Percentiles rank a stretch among this genome's conserved stretches.
Conservation (phyloP, 352 stramenopile genomes). For the Pythium sukuiense region DNA sequence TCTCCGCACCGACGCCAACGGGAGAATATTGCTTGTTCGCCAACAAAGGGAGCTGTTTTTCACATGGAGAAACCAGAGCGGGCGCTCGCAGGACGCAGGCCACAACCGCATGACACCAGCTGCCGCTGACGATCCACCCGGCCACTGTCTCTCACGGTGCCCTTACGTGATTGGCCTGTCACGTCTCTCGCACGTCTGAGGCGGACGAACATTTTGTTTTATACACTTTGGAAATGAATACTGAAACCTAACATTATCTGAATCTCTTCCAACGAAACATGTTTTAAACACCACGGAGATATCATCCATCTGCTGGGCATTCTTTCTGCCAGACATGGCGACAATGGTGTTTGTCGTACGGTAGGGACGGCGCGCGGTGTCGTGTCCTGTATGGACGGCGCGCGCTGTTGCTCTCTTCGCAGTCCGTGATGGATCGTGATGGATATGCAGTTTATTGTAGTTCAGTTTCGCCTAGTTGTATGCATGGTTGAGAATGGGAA, state of each 20-base stretch:
- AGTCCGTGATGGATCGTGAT: neutral
- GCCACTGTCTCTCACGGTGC: conserved; percentile 4
- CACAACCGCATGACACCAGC: conserved; percentile 25
- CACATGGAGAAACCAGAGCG: conserved; percentile 11
- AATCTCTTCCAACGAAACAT: neutral
- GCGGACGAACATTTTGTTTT: neutral
- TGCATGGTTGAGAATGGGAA: neutral
- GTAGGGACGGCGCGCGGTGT: neutral
- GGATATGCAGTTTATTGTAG: neutral
- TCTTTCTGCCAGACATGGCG: neutral
- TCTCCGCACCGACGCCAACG: neutral
- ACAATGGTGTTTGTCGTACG: neutral
- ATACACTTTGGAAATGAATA: neutral
- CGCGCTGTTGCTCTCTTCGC: neutral
- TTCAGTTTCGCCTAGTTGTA: neutral
- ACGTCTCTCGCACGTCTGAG: conserved; percentile 2
- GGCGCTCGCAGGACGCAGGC: conserved; percentile 9
- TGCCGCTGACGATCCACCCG: conserved; percentile 8
- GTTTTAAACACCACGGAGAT: neutral
- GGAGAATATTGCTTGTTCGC: neutral
- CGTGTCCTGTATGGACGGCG: neutral
- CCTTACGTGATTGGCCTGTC: neutral
- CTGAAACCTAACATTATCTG: too few species aligned
- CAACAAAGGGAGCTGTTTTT: conserved; percentile 9
- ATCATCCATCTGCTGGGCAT: neutral